Evolutionary conservation across 2,329 filamentous ascomycete genomes (phyloP).

Genomic region (Fusarium transvaalense): DNA sequence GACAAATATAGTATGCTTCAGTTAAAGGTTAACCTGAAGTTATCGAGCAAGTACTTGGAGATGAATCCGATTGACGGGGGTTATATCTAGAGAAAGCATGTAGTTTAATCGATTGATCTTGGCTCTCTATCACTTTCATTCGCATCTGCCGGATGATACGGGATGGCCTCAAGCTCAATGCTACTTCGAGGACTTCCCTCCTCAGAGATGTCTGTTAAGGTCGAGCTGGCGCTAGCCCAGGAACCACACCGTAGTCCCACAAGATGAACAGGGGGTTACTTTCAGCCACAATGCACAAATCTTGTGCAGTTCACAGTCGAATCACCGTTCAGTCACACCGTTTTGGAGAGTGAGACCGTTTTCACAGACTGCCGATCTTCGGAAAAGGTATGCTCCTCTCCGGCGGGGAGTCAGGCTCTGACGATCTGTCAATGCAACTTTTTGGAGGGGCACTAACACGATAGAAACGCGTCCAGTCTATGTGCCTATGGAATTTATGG

Average conservation of each 20-base stretch:
- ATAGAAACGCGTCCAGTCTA: background rate
- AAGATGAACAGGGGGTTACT: background rate
- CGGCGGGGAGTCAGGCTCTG: constrained; percentile 11
- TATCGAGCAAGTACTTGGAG: background rate
- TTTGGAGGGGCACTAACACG: constrained; percentile 23
- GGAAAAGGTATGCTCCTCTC: constrained; percentile 19
- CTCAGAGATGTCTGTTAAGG: constrained; percentile 11
- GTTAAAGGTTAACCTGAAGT: background rate
- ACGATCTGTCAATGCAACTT: constrained; percentile 3
- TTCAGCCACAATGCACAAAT: constrained; percentile 7
- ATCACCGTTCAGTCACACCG: background rate
- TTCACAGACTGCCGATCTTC: background rate
- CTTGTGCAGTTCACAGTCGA: background rate
- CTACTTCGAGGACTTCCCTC: constrained; percentile 1
- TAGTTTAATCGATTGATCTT: background rate
- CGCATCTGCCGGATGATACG: background rate
- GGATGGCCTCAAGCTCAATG: background rate
- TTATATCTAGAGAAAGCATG: background rate
- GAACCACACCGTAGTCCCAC: background rate
- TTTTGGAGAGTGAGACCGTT: background rate
- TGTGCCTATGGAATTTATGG: too few species aligned
- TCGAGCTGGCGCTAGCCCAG: background rate
- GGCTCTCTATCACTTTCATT: background rate
- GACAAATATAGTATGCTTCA: constrained; percentile 30
- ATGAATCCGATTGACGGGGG: too few species aligned